Percentiles rank a stretch among this genome's conserved stretches.
Conservation (phyloP, 805 yeast genomes). For the Starmera caribaea region DNA sequence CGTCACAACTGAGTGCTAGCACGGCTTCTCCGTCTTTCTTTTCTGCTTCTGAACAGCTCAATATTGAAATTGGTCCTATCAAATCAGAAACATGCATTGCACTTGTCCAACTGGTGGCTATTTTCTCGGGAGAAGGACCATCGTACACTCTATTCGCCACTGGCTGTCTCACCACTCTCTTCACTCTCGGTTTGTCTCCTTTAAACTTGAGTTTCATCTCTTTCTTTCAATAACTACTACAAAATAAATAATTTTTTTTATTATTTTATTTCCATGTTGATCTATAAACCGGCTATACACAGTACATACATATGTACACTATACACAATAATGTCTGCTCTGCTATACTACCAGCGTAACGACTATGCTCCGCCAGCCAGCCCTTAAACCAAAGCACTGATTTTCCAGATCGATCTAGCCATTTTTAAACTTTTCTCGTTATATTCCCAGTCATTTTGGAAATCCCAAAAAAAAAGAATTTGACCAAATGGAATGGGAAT, state of each 20-base stretch:
- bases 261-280: neutral
- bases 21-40: neutral
- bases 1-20: neutral
- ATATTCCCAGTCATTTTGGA: no score
- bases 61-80: conserved; percentile 20
- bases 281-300: neutral
- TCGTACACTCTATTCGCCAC: conserved; percentile 2
- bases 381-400: conserved; percentile 1
- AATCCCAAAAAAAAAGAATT: no score
- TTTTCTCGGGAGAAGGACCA: conserved; percentile 2
- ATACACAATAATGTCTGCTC: neutral
- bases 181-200: conserved; percentile 21
- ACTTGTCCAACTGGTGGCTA: conserved; percentile 15
- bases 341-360: conserved; percentile 3
- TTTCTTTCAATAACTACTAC: conserved; percentile 8
- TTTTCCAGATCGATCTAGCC: no score
- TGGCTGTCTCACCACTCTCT: conserved; percentile 2
- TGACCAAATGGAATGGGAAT: no score
- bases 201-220: conserved; percentile 28
- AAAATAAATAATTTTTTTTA: neutral
- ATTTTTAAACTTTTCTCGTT: no score
- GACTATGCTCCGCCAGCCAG: conserved; percentile 2
- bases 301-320: neutral
- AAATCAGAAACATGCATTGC: conserved; percentile 19
- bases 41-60: conserved; percentile 9